A percentile compares a stretch with the other conserved stretches of the same genome.
Evolutionary conservation across 2,329 filamentous ascomycete species (phyloP).

Genomic region (Penicillium psychrosexuale): DNA sequence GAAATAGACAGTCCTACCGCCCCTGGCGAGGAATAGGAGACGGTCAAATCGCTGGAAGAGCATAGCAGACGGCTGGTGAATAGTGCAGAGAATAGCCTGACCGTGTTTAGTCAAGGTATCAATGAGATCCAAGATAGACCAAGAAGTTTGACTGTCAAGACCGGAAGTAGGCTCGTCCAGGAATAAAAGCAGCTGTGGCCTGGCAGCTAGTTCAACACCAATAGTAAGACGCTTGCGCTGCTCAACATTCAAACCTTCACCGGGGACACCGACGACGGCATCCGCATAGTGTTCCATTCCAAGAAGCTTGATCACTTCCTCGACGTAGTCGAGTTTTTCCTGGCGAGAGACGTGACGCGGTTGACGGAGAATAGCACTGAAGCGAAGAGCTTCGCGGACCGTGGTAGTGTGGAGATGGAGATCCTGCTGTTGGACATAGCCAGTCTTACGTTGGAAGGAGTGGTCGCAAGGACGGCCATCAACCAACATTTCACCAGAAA

Average conservation of each 20-base stretch:
- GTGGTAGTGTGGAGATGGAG: slow-evolving; percentile 80
- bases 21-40: slow-evolving; percentile 61
- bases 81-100: slow-evolving; percentile 93
- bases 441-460: slow-evolving; percentile 87
- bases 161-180: slow-evolving; percentile 94
- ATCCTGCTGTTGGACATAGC: slow-evolving; percentile 91
- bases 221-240: slow-evolving; percentile 79
- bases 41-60: slow-evolving; percentile 81
- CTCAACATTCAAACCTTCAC: slow-evolving; percentile 68
- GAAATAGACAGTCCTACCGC: slow-evolving; percentile 67
- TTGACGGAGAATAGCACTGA: slow-evolving; percentile 81
- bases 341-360: slow-evolving; percentile 66
- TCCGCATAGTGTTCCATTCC: slow-evolving; percentile 90
- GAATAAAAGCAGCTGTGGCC: slow-evolving; percentile 84
- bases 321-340: slow-evolving; percentile 83
- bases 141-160: slow-evolving; percentile 88
- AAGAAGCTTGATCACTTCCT: slow-evolving; percentile 84
- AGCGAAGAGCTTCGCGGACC: slow-evolving; percentile 81
- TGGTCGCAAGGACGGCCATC: slow-evolving; percentile 70
- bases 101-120: slow-evolving; percentile 86
- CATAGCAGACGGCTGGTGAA: slow-evolving; percentile 95
- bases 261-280: slow-evolving; percentile 84
- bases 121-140: slow-evolving; percentile 83
- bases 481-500: slow-evolving; percentile 82
- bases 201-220: slow-evolving; percentile 91